These are phyloP conservation scores for Teratosphaeria epicoccoides DNA, from an alignment of 2,329 filamentous ascomycete genomes.

Conservation along the genomic window DNA sequence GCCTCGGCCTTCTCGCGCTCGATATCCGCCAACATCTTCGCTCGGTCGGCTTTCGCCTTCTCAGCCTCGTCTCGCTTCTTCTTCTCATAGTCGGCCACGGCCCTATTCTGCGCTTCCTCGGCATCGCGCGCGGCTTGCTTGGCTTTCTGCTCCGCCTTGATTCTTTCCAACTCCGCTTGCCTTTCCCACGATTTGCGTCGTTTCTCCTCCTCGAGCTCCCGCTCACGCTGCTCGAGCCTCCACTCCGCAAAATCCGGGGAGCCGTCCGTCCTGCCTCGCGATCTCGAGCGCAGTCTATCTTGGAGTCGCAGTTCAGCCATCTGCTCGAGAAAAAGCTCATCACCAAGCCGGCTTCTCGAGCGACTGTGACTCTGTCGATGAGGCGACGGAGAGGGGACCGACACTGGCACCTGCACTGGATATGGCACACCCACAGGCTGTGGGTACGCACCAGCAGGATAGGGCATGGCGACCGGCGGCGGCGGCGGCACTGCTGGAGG, in stretches of 20 bases:
- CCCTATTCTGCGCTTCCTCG: slow-evolving; percentile 15
- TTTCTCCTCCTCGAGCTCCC: slow-evolving; percentile 26
- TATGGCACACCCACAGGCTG: not conserved
- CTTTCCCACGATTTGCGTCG: slow-evolving; percentile 25
- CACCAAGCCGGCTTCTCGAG: slow-evolving; percentile 10
- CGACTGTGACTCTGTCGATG: slow-evolving; percentile 9
- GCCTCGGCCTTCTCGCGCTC: slow-evolving; percentile 29
- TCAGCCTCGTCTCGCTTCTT: slow-evolving; percentile 25
- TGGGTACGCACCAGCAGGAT: not conserved
- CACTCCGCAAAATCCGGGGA: slow-evolving; percentile 15
- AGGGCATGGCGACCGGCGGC: not conserved
- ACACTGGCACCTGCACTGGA: slow-evolving; percentile 1
- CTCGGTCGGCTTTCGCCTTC: slow-evolving; percentile 30
- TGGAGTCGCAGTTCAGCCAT: slow-evolving; percentile 21
- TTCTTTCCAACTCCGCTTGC: slow-evolving; percentile 27
- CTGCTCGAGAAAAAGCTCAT: slow-evolving; percentile 19
- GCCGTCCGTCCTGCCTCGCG: slow-evolving; percentile 22
- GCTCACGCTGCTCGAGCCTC: slow-evolving; percentile 25
- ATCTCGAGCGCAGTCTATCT: slow-evolving; percentile 24
- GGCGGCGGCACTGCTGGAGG: slow-evolving; percentile 4
- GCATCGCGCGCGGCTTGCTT: slow-evolving; percentile 26
- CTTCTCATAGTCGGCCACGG: slow-evolving; percentile 19
- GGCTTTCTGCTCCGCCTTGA: slow-evolving; percentile 19
- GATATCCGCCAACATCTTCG: slow-evolving; percentile 29
- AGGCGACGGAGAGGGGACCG: not conserved